Evolutionary conservation across 345 rosid species (phyloP), one percentile per base, ranked within the genome.

Genomic region (Passiflora organensis): DNA sequence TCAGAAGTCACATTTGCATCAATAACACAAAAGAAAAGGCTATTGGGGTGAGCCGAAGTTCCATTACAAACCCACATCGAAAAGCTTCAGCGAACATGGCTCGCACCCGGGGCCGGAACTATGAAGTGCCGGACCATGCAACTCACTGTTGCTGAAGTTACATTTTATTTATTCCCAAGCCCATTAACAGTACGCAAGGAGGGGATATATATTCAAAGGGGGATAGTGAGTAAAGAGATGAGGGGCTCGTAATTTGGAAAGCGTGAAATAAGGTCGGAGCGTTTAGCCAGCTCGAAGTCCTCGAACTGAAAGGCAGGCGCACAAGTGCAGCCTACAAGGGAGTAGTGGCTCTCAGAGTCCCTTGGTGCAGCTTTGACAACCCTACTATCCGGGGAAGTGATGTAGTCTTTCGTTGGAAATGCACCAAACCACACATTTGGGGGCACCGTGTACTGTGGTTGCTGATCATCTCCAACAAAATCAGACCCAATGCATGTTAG

Each of bases 221-320:
- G 65, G 38, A 67, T 63, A 49, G 89, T 74, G 59, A 91, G 82
- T 44, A 85, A 38, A 50, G 90, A 64, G 69, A 87, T 77, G 36
- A 91, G 64, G 0, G 65, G 38, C 75, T 71, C 72, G 3, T 76
- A 55, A 8, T 73, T 75, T 10, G 95, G 96, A 57, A 91, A 91
- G 44, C 0, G 59, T 0, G 82, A 62, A 44, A 91, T 34, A 61
- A 85, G 82, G 18, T 91, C 74, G 1, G 88, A 72, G 45, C 82
- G 80, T 59, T 73, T 85, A 1, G 78, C 98, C 1, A 87, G 80
- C 78, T 84, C 87, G 5, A 87, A 91, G 68, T 91, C 95, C 71
- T 85, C 76, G 21, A 76, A 87, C 78, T 91, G 95, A 68, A 91
- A 91, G 41, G 87, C 98, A 1, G 96, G 98, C 6, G 96, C 88